Evolutionary conservation across 2,329 filamentous ascomycete genomes (phyloP).

Genomic region (Pyrenochaeta sp.): DNA sequence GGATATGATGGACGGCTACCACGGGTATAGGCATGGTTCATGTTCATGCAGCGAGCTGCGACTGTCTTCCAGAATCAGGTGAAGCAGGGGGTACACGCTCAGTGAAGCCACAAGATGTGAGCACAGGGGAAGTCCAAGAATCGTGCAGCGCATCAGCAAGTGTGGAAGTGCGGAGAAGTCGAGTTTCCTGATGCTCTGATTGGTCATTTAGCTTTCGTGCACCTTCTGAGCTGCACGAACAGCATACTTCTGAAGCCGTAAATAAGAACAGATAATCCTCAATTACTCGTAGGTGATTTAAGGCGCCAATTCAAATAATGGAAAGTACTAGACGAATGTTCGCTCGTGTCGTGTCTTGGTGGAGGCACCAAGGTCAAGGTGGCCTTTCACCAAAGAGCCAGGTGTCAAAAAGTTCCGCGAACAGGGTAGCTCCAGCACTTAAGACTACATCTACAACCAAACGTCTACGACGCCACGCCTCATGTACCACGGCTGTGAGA

Average conservation of each 20-base stretch:
- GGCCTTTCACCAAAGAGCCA: slow-evolving; percentile 45
- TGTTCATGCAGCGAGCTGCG: neutral
- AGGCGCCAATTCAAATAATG: slow-evolving; percentile 24
- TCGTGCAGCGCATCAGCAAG: neutral
- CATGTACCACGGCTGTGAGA: slow-evolving; percentile 25
- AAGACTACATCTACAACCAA: slow-evolving; percentile 28
- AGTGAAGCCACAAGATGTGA: neutral
- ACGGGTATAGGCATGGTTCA: neutral
- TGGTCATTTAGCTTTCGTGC: slow-evolving; percentile 6
- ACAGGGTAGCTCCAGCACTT: slow-evolving; percentile 37
- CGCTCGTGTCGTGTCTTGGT: slow-evolving; percentile 20
- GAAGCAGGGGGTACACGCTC: neutral
- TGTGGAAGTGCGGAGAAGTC: slow-evolving; percentile 17
- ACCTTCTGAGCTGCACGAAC: neutral
- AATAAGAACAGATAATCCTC: slow-evolving; percentile 1
- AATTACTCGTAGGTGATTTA: neutral
- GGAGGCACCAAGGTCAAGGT: slow-evolving; percentile 37
- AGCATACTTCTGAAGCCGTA: neutral
- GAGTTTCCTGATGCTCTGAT: slow-evolving; percentile 21
- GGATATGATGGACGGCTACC: slow-evolving; percentile 67
- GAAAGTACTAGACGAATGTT: slow-evolving; percentile 17
- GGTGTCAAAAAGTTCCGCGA: slow-evolving; percentile 34
- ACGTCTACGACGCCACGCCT: slow-evolving; percentile 24
- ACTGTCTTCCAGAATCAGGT: neutral
- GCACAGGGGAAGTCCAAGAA: neutral